Evolutionary conservation across 441 rosid species (phyloP), one percentile per base, ranked within the genome.

Genomic region (Erysimum cheiri): DNA sequence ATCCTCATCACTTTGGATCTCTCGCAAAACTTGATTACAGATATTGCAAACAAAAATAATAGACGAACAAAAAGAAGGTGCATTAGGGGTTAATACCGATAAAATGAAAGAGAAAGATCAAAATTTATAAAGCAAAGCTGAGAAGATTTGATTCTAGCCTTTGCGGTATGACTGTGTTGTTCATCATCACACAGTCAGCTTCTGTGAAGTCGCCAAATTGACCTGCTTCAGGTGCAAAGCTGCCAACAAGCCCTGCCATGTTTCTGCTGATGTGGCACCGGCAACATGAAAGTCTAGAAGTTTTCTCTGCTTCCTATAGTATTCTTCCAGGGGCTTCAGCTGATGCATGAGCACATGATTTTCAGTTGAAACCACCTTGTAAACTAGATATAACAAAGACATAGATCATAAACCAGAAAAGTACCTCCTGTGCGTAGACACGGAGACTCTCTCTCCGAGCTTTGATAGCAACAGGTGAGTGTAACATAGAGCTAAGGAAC

Each of bases 241-340:
- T 32, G 87, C 88, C 84, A 94, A 81, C 80, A 94, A 81, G 35
- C 97, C 89, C 33, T 80, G 85, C 98, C 97, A 93, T 36, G 91
- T 80, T 72, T 88, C 97, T 53, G 85, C 87, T 35, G 80, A 65
- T 4, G 94, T 85, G 22, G 86, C 91, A 71, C 71, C 82, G 7
- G 81, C 84, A 35, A 83, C 86, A 64, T 87, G 85, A 77, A 88
- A 84, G 81, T 94, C 88, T 1, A 94, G 62, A 55, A 94, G 92
- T 72, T 92, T 92, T 83, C 80, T 82, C 73, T 90, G 92, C 73
- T 80, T 86, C 69, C 72, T 73, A 77, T 94, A 94, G 82, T 94
- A 90, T n/a, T 88, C 97, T 87, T 94, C 97, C 81, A 92, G 60
- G 69, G 86, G 82, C 73, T 87, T 87, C 19, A 80, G 86, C 99